Percentiles rank a stretch among this genome's conserved stretches.
Conservation (phyloP, 495 filamentous ascomycete genomes). For the Daldinia bambusicola region DNA sequence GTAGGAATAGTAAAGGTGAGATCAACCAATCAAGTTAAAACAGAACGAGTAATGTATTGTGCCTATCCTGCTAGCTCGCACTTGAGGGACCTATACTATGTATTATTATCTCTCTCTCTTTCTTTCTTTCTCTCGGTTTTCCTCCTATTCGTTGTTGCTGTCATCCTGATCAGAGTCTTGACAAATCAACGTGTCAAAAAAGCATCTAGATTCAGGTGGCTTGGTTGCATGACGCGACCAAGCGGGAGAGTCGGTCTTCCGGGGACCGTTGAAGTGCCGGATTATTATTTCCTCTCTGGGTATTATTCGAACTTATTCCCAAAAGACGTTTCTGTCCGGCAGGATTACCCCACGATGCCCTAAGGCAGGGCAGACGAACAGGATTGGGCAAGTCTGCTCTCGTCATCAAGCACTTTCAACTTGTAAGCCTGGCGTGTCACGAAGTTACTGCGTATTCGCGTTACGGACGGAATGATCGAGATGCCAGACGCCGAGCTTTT, state of each 20-base stretch:
- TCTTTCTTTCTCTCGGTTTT: too few relatives aligned
- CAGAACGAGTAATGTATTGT: too few relatives aligned
- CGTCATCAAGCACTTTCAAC: background rate
- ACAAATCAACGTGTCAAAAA: background rate
- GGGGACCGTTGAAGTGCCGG: conserved; percentile 9
- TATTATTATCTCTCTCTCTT: too few relatives aligned
- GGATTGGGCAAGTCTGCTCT: background rate
- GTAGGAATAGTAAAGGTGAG: too few relatives aligned
- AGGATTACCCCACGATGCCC: background rate
- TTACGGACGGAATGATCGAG: conserved; percentile 1
- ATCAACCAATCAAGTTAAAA: too few relatives aligned
- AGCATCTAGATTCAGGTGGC: background rate
- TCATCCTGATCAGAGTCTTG: too few relatives aligned
- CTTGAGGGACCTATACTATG: too few relatives aligned
- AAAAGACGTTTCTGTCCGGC: background rate
- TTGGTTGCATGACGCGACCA: conserved; percentile 20
- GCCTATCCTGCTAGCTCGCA: too few relatives aligned
- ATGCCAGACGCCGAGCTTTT: background rate
- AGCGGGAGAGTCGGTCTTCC: conserved; percentile 27
- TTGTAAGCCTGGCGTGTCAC: background rate
- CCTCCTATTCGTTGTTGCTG: too few relatives aligned
- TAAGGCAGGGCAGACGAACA: background rate
- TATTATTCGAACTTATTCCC: background rate
- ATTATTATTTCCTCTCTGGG: conserved; percentile 17
- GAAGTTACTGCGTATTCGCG: background rate